phyloP scores from a whole-genome alignment of 179 eudicot genomes.

The Camellia oleifera region DNA sequence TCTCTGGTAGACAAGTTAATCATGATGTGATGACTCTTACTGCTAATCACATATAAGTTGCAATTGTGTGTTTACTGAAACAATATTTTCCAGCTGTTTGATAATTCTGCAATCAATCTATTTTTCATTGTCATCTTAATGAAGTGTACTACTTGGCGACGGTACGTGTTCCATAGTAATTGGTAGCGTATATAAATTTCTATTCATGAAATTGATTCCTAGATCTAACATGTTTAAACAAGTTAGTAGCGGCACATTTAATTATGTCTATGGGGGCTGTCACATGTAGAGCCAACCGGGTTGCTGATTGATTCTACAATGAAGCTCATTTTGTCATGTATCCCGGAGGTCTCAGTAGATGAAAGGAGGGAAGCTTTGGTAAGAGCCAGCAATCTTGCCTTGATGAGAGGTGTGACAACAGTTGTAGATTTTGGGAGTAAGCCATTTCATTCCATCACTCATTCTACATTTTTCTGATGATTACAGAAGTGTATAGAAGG shows the following conservation, averaged over 20 bases:
- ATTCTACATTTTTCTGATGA: constrained; percentile 13
- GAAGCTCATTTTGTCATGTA: constrained; percentile 51
- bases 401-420: constrained; percentile 87
- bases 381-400: constrained; percentile 73
- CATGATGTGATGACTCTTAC: background rate
- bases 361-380: constrained; percentile 79
- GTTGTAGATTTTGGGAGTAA: constrained; percentile 77
- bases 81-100: constrained; percentile 5
- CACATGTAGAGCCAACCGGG: constrained; percentile 78
- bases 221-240: background rate
- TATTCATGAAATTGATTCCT: background rate
- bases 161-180: background rate
- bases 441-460: background rate
- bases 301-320: constrained; percentile 90
- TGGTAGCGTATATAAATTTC: background rate
- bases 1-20: background rate
- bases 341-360: constrained; percentile 66
- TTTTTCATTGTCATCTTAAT: background rate
- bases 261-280: background rate
- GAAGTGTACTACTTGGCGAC: background rate
- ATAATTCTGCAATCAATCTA: background rate
- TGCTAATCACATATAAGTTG: background rate
- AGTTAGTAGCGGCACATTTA: background rate
- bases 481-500: constrained; percentile 88
- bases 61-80: background rate